These are phyloP conservation scores for Syzygium malaccense DNA, from an alignment of 441 rosid species.

Conservation along the genomic window DNA sequence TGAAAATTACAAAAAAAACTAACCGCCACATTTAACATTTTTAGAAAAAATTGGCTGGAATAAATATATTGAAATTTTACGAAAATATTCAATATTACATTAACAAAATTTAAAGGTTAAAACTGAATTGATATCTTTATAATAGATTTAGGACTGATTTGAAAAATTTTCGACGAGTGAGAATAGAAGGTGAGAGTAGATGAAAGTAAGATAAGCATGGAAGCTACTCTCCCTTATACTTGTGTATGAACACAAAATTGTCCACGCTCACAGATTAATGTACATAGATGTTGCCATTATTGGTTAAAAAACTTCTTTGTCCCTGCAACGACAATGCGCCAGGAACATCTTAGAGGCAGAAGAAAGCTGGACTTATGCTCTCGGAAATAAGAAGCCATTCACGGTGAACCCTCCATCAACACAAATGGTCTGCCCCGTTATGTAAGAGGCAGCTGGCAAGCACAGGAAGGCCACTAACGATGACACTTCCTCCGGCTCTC, in stretches of 20 bases:
- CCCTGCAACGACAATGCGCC: no score
- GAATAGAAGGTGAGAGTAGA: no score
- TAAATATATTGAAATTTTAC: no score
- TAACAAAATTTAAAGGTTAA: no score
- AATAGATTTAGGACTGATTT: no score
- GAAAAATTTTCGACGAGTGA: no score
- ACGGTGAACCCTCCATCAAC: neutral
- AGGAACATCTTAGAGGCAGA: neutral
- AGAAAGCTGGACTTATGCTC: neutral
- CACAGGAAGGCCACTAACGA: neutral
- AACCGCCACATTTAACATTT: no score
- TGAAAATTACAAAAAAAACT: no score
- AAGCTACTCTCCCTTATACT: neutral
- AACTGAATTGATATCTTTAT: no score
- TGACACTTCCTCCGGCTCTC: neutral
- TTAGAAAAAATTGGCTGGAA: no score
- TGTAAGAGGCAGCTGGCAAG: neutral
- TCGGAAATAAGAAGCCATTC: neutral
- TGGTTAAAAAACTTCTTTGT: no score
- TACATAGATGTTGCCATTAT: neutral
- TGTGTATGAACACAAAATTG: neutral
- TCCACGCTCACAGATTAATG: neutral
- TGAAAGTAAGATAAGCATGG: neutral
- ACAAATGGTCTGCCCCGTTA: neutral
- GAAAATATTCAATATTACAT: neutral